Evolutionary conservation across 495 filamentous ascomycete genomes (phyloP), one percentile per base, ranked within the genome.

Genomic region (Annulohypoxylon moriforme): DNA sequence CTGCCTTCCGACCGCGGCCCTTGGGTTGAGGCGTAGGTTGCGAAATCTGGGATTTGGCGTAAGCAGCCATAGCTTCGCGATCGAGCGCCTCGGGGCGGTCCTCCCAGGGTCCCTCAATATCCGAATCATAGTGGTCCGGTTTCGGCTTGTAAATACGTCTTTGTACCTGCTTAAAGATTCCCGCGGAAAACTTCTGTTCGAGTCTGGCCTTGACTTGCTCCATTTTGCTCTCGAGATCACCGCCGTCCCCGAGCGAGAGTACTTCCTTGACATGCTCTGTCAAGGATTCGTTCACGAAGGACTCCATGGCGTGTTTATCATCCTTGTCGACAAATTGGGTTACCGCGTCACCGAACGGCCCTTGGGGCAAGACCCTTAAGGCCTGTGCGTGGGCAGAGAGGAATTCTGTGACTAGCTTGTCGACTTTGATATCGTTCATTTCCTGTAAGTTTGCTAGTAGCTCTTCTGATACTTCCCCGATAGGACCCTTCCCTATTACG

Each of bases 251-350:
- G 6, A 89, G 85, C 29, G 91, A 85, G 10, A 94, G 76, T 52
- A 99, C 81, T 56, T 93, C 87, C 72, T 91, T 92, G 38, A 97
- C 82, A 72, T 97, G 93, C 65, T 84, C 88, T 13, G 87, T 84
- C 1, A 98, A 82, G 22, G 91, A 93, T 14, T 96, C 90, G 44
- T 89, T 89, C 24, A 98, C 92, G 72, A 98, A 98, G 72, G 87
- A 87, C 72, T 97, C 91, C 86, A 98, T 91, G 0, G 94, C 94
- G 70, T 96, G 89, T 70, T 94, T 96, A 80, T 99, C 96, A 72
- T 97, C 93, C 69, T 98, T 98, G 78, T 94, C 90, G 24, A 98
- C 93, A 77, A 94, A 99, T 68, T 96, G 93, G 60, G 89, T 89
- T 7, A 99, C 94, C 0, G 96, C 96, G 79, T 98, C 94, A 6